Percentiles rank a stretch among this genome's conserved stretches.
Evolutionary conservation across 495 filamentous ascomycete genomes (phyloP).

Genomic region (Neurospora tetrasperma): DNA sequence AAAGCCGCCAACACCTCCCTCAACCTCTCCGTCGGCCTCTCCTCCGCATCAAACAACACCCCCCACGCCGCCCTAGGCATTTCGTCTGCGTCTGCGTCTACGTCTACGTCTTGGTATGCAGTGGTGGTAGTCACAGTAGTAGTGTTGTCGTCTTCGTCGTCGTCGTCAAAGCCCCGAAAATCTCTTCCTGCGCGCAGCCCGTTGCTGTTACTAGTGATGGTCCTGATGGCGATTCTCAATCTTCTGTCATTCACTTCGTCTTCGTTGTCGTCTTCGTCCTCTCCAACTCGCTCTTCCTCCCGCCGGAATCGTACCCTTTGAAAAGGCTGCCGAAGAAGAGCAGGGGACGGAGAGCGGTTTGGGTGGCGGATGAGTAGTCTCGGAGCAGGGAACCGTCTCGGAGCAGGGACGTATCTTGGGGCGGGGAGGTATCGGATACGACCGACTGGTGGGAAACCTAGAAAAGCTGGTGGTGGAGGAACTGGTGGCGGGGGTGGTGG

Average conservation of each 20-base stretch:
- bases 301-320: not conserved
- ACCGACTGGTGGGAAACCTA: not conserved
- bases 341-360: not conserved
- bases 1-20: not conserved
- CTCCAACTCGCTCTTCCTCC: not conserved
- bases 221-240: not conserved
- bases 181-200: not conserved
- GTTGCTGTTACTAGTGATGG: not conserved
- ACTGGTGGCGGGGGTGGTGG: not conserved
- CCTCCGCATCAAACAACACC: not conserved
- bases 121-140: not conserved
- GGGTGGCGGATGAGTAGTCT: not conserved
- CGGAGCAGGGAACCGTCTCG: not conserved
- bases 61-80: not conserved
- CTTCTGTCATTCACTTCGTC: too few species aligned
- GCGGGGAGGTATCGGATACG: not conserved
- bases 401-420: not conserved
- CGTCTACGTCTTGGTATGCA: not conserved
- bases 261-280: too few species aligned
- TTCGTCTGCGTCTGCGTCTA: not conserved
- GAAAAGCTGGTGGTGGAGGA: not conserved
- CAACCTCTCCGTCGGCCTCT: not conserved
- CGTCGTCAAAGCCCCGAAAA: not conserved
- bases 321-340: not conserved
- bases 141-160: not conserved